A percentile compares a stretch with the other conserved stretches of the same genome.
These are phyloP conservation scores for Kwoniella bestiolae DNA, from an alignment of 768 basidiomycete genomes.

Conservation along the genomic window DNA sequence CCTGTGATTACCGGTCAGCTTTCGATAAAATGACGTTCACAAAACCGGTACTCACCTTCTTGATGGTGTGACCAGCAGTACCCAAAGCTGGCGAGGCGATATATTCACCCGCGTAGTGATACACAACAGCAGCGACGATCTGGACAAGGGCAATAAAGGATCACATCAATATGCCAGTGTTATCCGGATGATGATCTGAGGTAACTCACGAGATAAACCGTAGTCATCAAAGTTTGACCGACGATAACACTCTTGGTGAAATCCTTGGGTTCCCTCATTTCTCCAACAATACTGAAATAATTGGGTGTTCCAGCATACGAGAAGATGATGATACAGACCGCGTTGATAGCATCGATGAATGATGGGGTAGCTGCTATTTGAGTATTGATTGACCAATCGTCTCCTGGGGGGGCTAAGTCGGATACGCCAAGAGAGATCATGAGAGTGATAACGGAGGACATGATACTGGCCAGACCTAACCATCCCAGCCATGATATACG, in stretches of 20 bases:
- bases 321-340: conserved; percentile 54
- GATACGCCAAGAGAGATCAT: conserved; percentile 41
- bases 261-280: conserved; percentile 56
- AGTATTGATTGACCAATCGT: conserved; percentile 20
- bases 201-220: conserved; percentile 36
- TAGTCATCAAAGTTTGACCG: conserved; percentile 47
- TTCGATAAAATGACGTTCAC: background rate
- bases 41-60: conserved; percentile 29
- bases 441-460: conserved; percentile 42
- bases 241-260: conserved; percentile 53
- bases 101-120: conserved; percentile 48
- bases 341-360: conserved; percentile 53
- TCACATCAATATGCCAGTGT: too few species aligned
- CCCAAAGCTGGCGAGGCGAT: conserved; percentile 56
- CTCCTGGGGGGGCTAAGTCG: conserved; percentile 34
- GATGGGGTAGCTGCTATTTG: conserved; percentile 17
- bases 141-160: too few species aligned
- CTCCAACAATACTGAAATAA: conserved; percentile 49
- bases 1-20: background rate
- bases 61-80: conserved; percentile 49
- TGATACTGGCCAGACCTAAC: conserved; percentile 41
- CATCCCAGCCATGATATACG: conserved; percentile 52
- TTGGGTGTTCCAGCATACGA: conserved; percentile 50
- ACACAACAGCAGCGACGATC: conserved; percentile 52
- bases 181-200: too few species aligned